These are phyloP conservation scores for Coemansia sp. DNA, from an alignment of 192 early-diverging fungal species.

Conservation along the genomic window DNA sequence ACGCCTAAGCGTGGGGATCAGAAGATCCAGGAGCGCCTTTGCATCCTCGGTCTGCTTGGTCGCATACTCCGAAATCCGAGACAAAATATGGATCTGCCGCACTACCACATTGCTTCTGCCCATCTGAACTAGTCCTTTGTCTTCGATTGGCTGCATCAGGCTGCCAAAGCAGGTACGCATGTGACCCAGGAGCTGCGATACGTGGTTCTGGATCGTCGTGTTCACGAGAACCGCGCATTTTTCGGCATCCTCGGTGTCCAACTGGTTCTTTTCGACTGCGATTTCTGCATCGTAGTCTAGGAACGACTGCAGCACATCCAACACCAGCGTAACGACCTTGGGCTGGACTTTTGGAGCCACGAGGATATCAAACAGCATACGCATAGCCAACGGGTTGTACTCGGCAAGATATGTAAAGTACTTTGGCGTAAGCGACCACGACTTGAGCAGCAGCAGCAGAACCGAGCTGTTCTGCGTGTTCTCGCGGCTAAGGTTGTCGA, in stretches of 20 bases:
- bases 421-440: constrained; percentile 69
- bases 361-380: constrained; percentile 69
- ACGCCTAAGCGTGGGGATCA: constrained; percentile 81
- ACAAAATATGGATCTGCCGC: constrained; percentile 79
- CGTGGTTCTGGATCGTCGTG: constrained; percentile 23
- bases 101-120: constrained; percentile 31
- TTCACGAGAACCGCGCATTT: constrained; percentile 14
- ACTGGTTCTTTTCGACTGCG: constrained; percentile 51
- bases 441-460: constrained; percentile 71
- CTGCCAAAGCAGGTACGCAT: constrained; percentile 47
- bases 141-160: background rate
- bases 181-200: constrained; percentile 42
- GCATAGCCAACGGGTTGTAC: constrained; percentile 64
- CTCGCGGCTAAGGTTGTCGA: constrained; percentile 72
- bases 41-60: constrained; percentile 63
- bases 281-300: constrained; percentile 48
- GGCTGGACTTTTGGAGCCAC: constrained; percentile 79
- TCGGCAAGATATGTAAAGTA: constrained; percentile 70
- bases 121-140: background rate
- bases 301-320: constrained; percentile 74
- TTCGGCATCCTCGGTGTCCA: constrained; percentile 29
- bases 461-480: constrained; percentile 86
- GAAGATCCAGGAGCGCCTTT: constrained; percentile 68
- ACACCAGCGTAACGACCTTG: constrained; percentile 66
- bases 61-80: constrained; percentile 74